Evolutionary conservation across 2,329 filamentous ascomycete genomes (phyloP).

Genomic region (Plenodomus biglobosus): DNA sequence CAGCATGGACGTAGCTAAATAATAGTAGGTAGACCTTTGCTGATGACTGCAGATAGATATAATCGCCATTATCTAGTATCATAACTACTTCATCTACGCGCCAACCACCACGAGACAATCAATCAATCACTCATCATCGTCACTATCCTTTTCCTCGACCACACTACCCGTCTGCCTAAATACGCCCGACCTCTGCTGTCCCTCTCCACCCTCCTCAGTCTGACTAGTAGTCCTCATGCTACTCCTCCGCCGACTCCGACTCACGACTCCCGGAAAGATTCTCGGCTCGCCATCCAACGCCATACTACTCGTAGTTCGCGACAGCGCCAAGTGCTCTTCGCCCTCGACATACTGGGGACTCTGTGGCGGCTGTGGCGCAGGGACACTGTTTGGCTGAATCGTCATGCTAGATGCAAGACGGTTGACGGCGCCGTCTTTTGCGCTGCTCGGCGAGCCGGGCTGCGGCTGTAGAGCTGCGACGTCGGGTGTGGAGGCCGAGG

Average conservation of each 20-base stretch:
- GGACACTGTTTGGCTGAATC: conserved; percentile 24
- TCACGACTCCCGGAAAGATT: conserved; percentile 72
- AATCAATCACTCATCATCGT: conserved; percentile 13
- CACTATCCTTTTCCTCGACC: conserved; percentile 11
- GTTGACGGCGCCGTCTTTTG: conserved; percentile 21
- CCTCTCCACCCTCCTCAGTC: conserved; percentile 22
- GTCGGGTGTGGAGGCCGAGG: conserved; percentile 25
- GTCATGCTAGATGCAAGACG: conserved; percentile 36
- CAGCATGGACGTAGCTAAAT: too few relatives aligned
- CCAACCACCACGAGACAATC: neutral
- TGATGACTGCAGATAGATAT: too few relatives aligned
- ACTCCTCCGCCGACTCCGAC: conserved; percentile 45
- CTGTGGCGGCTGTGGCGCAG: conserved; percentile 27
- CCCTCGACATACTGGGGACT: conserved; percentile 10
- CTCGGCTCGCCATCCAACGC: conserved; percentile 61
- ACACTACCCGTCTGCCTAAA: conserved; percentile 3
- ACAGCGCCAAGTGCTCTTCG: conserved; percentile 23
- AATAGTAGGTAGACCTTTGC: too few relatives aligned
- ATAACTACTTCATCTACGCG: neutral
- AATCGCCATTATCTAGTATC: neutral
- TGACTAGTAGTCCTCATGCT: conserved; percentile 26
- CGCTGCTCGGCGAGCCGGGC: conserved; percentile 29
- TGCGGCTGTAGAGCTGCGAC: conserved; percentile 8
- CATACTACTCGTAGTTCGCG: conserved; percentile 28
- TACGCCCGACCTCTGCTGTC: neutral